Percentiles rank a stretch among this genome's conserved stretches.
These are phyloP conservation scores for Starmerella khaoyaiensis DNA, from an alignment of 805 yeast species.

Conservation along the genomic window DNA sequence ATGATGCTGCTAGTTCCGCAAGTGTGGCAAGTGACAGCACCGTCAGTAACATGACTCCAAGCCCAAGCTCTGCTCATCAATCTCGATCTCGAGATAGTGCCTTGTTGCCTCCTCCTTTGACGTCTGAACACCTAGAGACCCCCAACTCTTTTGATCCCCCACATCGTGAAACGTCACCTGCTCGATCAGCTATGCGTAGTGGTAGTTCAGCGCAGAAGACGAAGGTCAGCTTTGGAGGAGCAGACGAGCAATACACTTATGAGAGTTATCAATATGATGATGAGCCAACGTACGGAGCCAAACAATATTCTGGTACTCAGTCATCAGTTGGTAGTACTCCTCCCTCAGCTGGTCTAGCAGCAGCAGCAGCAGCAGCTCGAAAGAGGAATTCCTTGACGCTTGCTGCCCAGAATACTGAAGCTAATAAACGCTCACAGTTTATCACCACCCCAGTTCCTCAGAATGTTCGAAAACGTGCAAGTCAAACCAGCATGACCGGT, in stretches of 20 bases:
- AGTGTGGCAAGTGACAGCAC: conserved; percentile 1
- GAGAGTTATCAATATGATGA: conserved; percentile 20
- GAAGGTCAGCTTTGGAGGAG: conserved; percentile 17
- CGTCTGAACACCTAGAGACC: background rate
- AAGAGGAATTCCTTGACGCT: background rate
- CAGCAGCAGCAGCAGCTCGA: conserved; percentile 15
- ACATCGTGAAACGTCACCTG: conserved; percentile 25
- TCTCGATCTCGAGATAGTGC: background rate
- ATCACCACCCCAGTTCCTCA: conserved; percentile 8
- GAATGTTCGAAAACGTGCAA: conserved; percentile 13
- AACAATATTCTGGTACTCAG: conserved; percentile 4
- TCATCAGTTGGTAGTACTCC: background rate
- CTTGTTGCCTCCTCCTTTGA: background rate
- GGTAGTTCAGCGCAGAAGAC: conserved; percentile 8
- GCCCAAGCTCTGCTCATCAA: background rate
- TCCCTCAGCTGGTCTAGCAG: conserved; percentile 7
- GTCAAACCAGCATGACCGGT: conserved; percentile 10
- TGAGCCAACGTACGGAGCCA: too few relatives aligned
- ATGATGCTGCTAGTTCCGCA: background rate
- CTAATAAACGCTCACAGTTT: background rate
- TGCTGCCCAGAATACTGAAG: background rate
- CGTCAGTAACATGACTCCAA: background rate
- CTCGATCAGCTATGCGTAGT: conserved; percentile 25
- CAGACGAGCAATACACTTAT: conserved; percentile 15
- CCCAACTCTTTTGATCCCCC: background rate